phyloP scores from a whole-genome alignment of 331 rosid genomes.

The Acacia pycnantha region DNA sequence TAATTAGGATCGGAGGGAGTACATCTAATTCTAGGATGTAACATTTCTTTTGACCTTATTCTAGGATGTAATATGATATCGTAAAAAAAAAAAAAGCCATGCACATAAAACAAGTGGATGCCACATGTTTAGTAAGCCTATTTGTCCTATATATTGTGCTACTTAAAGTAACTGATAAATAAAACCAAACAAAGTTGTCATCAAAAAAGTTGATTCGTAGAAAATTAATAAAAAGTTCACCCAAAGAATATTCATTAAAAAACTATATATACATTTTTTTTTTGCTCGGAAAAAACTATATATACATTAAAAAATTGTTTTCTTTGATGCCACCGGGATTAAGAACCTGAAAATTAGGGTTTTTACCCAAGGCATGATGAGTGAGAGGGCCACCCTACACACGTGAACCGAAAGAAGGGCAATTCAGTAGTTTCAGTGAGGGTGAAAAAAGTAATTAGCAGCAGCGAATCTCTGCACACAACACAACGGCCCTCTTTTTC shows the following conservation, averaged over 20 bases:
- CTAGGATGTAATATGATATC: no score
- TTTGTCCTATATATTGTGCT: not conserved
- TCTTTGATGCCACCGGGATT: not conserved
- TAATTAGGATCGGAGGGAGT: no score
- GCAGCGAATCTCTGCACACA: constrained; percentile 40
- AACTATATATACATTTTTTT: no score
- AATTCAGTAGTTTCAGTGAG: not conserved
- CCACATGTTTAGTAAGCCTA: not conserved
- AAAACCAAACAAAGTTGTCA: not conserved
- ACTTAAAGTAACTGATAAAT: not conserved
- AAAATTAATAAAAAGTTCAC: not conserved
- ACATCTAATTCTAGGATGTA: no score
- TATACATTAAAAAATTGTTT: no score
- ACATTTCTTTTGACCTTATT: no score
- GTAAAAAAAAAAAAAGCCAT: not conserved
- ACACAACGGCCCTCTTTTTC: not conserved
- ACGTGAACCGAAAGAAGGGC: not conserved
- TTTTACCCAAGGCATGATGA: not conserved
- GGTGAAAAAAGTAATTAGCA: not conserved
- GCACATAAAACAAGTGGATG: not conserved
- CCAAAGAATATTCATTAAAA: not conserved
- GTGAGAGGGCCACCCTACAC: not conserved
- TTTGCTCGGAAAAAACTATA: no score
- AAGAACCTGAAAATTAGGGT: not conserved
- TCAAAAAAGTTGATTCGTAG: not conserved